Evolutionary conservation across 768 basidiomycete species (phyloP).

Genomic region (Rhizopogon rudus): DNA sequence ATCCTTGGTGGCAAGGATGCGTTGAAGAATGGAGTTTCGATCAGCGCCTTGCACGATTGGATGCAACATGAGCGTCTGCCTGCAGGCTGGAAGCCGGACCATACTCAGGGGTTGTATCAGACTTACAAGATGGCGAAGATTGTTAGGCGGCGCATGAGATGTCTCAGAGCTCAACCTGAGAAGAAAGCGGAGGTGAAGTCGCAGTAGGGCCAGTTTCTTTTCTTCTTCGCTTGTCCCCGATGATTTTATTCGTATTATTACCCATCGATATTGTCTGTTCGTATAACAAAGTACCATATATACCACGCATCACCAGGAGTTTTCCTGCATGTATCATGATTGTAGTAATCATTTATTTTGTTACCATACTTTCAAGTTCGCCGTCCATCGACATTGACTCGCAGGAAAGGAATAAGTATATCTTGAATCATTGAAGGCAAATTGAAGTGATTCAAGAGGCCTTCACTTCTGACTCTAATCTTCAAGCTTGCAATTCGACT

Average conservation of each 20-base stretch:
- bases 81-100: constrained; percentile 27
- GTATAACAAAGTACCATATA: background rate
- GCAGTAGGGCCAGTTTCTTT: background rate
- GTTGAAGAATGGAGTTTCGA: constrained; percentile 36
- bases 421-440: too few species aligned
- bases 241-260: background rate
- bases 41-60: constrained; percentile 46
- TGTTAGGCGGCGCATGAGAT: constrained; percentile 23
- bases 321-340: too few species aligned
- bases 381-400: constrained; percentile 10
- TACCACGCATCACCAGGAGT: background rate
- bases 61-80: constrained; percentile 49
- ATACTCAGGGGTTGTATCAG: constrained; percentile 24
- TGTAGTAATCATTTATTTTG: background rate
- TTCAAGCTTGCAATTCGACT: too few species aligned
- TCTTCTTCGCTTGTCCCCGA: background rate
- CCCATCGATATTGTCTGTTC: background rate
- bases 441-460: too few species aligned
- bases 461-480: too few species aligned
- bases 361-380: background rate
- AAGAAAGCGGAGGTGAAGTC: too few species aligned
- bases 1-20: constrained; percentile 34
- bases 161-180: constrained; percentile 4
- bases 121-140: constrained; percentile 25
- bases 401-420: constrained; percentile 8